phyloP scores from a whole-genome alignment of 2,329 filamentous ascomycete species.

The Ceratocystis albifundus region DNA sequence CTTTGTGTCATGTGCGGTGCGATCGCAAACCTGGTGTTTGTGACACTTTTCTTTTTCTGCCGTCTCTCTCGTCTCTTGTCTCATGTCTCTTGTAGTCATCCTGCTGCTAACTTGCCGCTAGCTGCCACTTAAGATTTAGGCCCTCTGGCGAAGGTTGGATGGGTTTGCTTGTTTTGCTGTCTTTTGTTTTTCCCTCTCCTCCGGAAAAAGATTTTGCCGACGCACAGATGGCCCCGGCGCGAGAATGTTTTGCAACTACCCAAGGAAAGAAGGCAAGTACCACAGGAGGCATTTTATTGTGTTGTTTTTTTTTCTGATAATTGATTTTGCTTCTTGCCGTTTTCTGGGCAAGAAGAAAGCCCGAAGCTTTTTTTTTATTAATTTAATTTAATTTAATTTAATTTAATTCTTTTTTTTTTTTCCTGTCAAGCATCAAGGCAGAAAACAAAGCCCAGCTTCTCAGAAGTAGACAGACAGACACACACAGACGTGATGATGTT shows the following conservation, averaged over 20 bases:
- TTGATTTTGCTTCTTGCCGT: background rate
- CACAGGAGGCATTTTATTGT: too few species aligned
- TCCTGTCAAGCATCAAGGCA: background rate
- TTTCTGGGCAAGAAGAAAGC: background rate
- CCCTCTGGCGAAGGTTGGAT: too few species aligned
- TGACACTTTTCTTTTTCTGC: too few species aligned
- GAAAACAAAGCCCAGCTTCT: background rate
- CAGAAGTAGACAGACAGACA: background rate
- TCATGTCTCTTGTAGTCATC: background rate
- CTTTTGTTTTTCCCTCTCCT: background rate
- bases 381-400: too few species aligned
- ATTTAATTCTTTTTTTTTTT: too few species aligned
- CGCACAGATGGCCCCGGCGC: background rate
- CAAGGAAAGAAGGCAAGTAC: too few species aligned
- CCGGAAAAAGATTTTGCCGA: constrained; percentile 5
- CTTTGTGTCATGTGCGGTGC: too few species aligned
- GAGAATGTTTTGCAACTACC: background rate
- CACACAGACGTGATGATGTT: too few species aligned
- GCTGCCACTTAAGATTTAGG: background rate
- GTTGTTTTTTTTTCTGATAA: too few species aligned
- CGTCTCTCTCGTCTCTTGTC: background rate
- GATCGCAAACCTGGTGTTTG: too few species aligned
- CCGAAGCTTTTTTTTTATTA: background rate
- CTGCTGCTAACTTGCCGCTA: background rate
- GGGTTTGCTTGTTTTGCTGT: background rate